Percentiles rank a stretch among this genome's conserved stretches.
phyloP scores from a whole-genome alignment of 2,329 filamentous ascomycete genomes.

The Colletotrichum graminicola region DNA sequence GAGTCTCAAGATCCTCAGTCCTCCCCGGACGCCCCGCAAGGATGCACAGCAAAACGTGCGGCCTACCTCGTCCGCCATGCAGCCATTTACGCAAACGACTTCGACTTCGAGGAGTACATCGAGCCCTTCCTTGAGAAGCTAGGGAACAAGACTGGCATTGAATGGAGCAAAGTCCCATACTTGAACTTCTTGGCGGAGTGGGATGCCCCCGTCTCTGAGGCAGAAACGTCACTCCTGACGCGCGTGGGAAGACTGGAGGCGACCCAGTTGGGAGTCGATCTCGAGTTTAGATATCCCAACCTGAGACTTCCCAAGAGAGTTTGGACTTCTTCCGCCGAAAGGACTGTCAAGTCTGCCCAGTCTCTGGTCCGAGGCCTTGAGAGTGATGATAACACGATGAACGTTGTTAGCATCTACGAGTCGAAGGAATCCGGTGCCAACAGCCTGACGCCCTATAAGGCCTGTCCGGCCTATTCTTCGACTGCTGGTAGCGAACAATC shows the following conservation, averaged over 20 bases:
- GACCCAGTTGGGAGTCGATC: conserved; percentile 67
- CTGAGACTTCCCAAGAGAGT: conserved; percentile 66
- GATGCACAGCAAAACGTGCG: conserved; percentile 63
- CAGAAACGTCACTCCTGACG: conserved; percentile 65
- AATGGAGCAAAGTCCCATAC: conserved; percentile 68
- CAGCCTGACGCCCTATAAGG: conserved; percentile 72
- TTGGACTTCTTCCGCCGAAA: conserved; percentile 73
- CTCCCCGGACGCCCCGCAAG: conserved; percentile 59
- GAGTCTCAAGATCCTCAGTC: conserved; percentile 63
- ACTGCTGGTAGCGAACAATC: conserved; percentile 69
- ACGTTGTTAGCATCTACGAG: conserved; percentile 68
- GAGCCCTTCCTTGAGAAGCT: conserved; percentile 70
- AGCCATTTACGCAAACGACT: conserved; percentile 71
- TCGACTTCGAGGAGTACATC: conserved; percentile 69
- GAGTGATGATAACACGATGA: conserved; percentile 63
- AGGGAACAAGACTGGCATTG: conserved; percentile 64
- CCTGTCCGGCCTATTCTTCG: conserved; percentile 72
- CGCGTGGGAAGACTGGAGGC: conserved; percentile 72
- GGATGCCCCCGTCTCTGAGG: conserved; percentile 67
- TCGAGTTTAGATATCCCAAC: conserved; percentile 69
- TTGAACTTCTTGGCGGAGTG: conserved; percentile 69
- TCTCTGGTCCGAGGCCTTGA: conserved; percentile 70
- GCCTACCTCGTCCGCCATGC: conserved; percentile 71
- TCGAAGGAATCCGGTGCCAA: conserved; percentile 69
- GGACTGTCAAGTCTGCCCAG: conserved; percentile 69